A percentile compares a stretch with the other conserved stretches of the same genome.
phyloP scores from a whole-genome alignment of 208 protist species.

The Trypanosoma avium region DNA sequence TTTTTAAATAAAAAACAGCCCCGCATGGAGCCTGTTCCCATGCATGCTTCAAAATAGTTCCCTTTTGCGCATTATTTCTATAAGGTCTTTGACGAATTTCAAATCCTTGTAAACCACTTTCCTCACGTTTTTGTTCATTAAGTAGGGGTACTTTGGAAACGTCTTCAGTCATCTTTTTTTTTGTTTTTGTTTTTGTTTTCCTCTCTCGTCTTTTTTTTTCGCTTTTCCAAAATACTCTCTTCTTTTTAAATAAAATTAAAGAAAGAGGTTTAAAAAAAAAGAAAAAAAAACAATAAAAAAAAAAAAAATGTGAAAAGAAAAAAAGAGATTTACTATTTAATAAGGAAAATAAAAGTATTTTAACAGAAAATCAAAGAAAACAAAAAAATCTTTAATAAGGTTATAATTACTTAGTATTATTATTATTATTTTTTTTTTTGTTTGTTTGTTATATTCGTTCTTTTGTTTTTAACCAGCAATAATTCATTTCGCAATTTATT shows the following conservation, averaged over 20 bases:
- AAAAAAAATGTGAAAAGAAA: slow-evolving; percentile 10
- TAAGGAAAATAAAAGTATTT: neutral
- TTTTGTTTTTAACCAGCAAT: neutral
- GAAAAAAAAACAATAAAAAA: slow-evolving; percentile 26
- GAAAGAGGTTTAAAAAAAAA: slow-evolving; percentile 6
- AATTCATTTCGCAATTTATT: neutral
- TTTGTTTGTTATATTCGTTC: slow-evolving; percentile 4
- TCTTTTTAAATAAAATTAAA: neutral
- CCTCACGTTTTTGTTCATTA: neutral
- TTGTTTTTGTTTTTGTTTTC: too few species aligned
- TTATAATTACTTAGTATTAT: too few species aligned
- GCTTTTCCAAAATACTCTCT: too few species aligned
- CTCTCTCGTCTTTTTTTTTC: too few species aligned
- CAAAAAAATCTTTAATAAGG: too few species aligned
- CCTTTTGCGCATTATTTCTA: neutral
- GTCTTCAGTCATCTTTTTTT: slow-evolving; percentile 1
- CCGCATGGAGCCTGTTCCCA: slow-evolving; percentile 8
- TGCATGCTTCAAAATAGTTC: neutral
- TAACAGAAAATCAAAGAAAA: too few species aligned
- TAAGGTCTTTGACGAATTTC: slow-evolving; percentile 10
- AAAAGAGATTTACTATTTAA: slow-evolving; percentile 1
- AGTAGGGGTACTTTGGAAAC: neutral
- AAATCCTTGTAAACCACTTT: neutral
- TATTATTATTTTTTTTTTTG: neutral
- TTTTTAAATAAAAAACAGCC: slow-evolving; percentile 12